Base-by-base conservation (phyloP, 2,329 filamentous ascomycete species). In the Aspergillus versicolor region DNA sequence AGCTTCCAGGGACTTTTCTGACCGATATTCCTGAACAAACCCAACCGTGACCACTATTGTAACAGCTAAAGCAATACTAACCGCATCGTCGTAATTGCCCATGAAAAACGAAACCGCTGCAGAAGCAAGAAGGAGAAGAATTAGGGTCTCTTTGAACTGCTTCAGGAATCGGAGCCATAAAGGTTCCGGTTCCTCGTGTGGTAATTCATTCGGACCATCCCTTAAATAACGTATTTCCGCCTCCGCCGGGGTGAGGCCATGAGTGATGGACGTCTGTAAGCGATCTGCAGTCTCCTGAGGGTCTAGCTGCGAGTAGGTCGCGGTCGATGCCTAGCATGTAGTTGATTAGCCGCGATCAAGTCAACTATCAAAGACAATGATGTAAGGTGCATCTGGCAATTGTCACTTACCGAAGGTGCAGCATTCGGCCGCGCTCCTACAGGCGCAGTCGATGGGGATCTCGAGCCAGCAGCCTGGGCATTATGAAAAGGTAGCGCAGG, bases 31-130 rank as follows among this genome's bases (percentile, higher is more conserved):
- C 72, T 99, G 94, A 52, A 97, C 86, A 66, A 99, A 99, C 2
- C 93, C 94, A 42, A 99, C 94, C 0, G 89, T 89, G 22, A 99
- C 92, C 5, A 99, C 94, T 65, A 99, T 99, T 24, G 92, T 96
- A 21, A 99, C 94, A 2, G 94, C 94, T 32, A 96, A 87, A 0
- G 93, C 90, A 69, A 99, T 99, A 74, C 93, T 97, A 67, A 99
- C 79, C 5, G 93, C 93, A 77, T 99, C 95, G 67, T 97, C 93
- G 70, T 88, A 87, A 70, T 99, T 99, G 51, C 92, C 92, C 74
- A 99, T 88, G 43, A 97, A 75, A 48, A 97, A 85, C 0, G 93
- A 97, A 40, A 96, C 88, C 17, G 84, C 88, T 0, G 94, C 93
- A 3, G 94, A 97, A 6, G 86, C 89, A 21, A 99, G 84, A 15